A percentile compares a stretch with the other conserved stretches of the same genome.
Evolutionary conservation across 352 stramenopile species (phyloP).

Genomic region (Phytopythium boreale): DNA sequence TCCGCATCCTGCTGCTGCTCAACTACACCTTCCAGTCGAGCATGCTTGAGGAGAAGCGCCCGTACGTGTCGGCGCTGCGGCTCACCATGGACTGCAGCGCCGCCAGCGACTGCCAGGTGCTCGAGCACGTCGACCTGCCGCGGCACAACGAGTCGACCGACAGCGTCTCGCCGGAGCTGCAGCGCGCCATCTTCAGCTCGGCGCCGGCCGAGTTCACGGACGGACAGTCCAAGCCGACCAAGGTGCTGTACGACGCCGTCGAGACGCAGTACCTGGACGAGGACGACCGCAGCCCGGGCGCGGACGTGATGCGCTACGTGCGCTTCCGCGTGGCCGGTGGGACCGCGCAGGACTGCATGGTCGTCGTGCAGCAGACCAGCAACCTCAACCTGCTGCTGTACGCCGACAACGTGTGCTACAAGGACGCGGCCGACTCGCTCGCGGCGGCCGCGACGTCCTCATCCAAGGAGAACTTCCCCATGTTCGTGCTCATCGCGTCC

Average conservation of each 20-base stretch:
- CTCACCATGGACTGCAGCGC: conserved; percentile 54
- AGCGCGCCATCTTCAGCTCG: conserved; percentile 40
- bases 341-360: conserved; percentile 42
- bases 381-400: conserved; percentile 53
- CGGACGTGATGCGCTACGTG: conserved; percentile 41
- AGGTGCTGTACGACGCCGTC: conserved; percentile 47
- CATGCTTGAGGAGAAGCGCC: conserved; percentile 48
- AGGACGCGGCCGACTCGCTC: conserved; percentile 24
- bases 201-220: conserved; percentile 30
- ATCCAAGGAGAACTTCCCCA: conserved; percentile 24
- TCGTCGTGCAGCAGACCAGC: conserved; percentile 40
- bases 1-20: conserved; percentile 46
- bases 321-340: conserved; percentile 39
- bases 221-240: conserved; percentile 31
- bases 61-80: conserved; percentile 51
- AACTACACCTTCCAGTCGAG: conserved; percentile 57
- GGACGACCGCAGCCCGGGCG: conserved; percentile 14
- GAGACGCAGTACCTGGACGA: conserved; percentile 48
- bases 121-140: conserved; percentile 54
- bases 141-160: conserved; percentile 38
- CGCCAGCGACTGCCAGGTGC: conserved; percentile 40
- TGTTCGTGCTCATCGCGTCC: conserved; percentile 36
- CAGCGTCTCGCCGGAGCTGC: conserved; percentile 32
- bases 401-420: conserved; percentile 50
- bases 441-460: conserved; percentile 14